These are phyloP conservation scores for Trichoderma gracile DNA, from an alignment of 2,329 filamentous ascomycete genomes.

Conservation along the genomic window DNA sequence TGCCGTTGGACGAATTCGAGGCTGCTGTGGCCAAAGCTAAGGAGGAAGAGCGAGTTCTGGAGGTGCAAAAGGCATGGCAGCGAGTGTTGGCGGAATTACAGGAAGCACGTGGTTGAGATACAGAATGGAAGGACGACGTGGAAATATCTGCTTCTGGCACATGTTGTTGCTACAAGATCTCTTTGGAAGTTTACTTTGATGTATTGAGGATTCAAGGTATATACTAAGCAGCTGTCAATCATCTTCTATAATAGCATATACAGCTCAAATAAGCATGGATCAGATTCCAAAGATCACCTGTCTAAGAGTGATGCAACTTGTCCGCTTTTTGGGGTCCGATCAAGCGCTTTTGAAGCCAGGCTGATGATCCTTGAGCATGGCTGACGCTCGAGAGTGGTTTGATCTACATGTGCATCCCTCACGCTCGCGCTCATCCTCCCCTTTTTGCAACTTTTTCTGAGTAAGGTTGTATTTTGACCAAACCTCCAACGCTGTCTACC, in stretches of 20 bases:
- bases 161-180: constrained; percentile 8
- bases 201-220: not conserved
- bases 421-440: not conserved
- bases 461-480: too few relatives aligned
- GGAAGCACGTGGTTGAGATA: constrained; percentile 17
- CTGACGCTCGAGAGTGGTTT: not conserved
- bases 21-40: constrained; percentile 40
- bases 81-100: constrained; percentile 39
- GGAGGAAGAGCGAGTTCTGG: constrained; percentile 46
- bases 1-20: constrained; percentile 36
- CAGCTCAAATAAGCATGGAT: not conserved
- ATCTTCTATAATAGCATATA: not conserved
- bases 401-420: not conserved
- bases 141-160: constrained; percentile 2
- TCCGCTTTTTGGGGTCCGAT: too few relatives aligned
- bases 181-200: not conserved
- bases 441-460: not conserved
- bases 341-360: too few relatives aligned
- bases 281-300: not conserved
- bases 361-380: too few relatives aligned
- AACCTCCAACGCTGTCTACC: not conserved
- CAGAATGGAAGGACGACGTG: not conserved
- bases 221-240: not conserved
- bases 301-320: not conserved
- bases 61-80: constrained; percentile 48